Conservation (phyloP, 257 asterid genomes). For the Phtheirospermum japonicum region DNA sequence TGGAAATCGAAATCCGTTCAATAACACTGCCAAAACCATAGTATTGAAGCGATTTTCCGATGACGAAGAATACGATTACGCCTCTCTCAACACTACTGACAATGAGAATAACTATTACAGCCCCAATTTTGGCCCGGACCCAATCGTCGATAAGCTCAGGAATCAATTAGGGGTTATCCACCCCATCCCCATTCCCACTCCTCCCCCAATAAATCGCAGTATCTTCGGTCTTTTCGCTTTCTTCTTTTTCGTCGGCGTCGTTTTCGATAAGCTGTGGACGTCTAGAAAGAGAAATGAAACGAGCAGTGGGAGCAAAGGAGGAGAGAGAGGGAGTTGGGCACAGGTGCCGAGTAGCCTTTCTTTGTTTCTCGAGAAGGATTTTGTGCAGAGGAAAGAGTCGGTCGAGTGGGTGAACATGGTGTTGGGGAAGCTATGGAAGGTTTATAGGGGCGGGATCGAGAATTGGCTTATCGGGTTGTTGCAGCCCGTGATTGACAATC, state of each 20-base stretch:
- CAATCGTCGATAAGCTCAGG: constrained; percentile 89
- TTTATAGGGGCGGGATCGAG: constrained; percentile 56
- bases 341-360: constrained; percentile 52
- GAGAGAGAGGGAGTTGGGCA: constrained; percentile 32
- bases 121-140: constrained; percentile 70
- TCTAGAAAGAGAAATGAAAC: constrained; percentile 47
- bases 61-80: constrained; percentile 34
- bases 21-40: constrained; percentile 42
- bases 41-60: constrained; percentile 60
- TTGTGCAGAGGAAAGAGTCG: constrained; percentile 61
- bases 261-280: constrained; percentile 85
- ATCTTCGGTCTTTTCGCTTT: constrained; percentile 67
- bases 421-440: constrained; percentile 76
- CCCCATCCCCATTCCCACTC: constrained; percentile 58
- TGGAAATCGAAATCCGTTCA: constrained; percentile 45
- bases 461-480: constrained; percentile 63
- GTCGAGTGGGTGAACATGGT: constrained; percentile 86
- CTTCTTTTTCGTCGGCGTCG: constrained; percentile 89
- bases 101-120: constrained; percentile 43
- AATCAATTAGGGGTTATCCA: constrained; percentile 90
- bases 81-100: constrained; percentile 28
- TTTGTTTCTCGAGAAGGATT: constrained; percentile 60
- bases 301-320: constrained; percentile 24
- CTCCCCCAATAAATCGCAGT: constrained; percentile 65
- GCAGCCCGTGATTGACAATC: constrained; percentile 71